Percentiles rank a stretch among this genome's conserved stretches.
These are phyloP conservation scores for Hebeloma cylindrosporum DNA, from an alignment of 768 basidiomycete species.

Conservation along the genomic window DNA sequence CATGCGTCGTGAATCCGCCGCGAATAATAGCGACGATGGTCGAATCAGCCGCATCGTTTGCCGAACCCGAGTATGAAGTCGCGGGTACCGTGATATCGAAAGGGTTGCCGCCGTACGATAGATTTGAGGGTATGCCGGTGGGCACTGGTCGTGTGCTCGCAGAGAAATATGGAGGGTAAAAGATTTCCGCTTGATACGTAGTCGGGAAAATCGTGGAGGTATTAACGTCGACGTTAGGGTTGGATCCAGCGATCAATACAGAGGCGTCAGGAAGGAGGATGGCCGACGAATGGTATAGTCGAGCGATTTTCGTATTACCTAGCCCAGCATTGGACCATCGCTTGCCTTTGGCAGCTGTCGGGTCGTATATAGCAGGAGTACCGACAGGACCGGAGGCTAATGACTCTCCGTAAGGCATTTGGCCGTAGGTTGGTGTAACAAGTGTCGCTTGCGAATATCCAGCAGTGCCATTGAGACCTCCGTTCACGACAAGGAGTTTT, in stretches of 20 bases:
- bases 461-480: conserved; percentile 87
- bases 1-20: conserved; percentile 81
- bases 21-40: conserved; percentile 77
- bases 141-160: conserved; percentile 68
- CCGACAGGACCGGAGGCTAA: conserved; percentile 79
- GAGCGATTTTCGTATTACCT: conserved; percentile 59
- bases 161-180: conserved; percentile 89
- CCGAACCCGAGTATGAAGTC: conserved; percentile 62
- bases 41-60: conserved; percentile 71
- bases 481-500: conserved; percentile 77
- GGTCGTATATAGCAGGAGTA: conserved; percentile 81
- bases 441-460: conserved; percentile 72
- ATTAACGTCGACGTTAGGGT: conserved; percentile 88
- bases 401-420: conserved; percentile 73
- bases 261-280: conserved; percentile 85
- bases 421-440: conserved; percentile 38
- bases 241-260: conserved; percentile 87
- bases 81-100: conserved; percentile 77
- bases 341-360: conserved; percentile 63
- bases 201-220: conserved; percentile 65
- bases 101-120: conserved; percentile 79
- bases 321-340: conserved; percentile 76
- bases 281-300: conserved; percentile 91
- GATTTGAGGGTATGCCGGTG: conserved; percentile 61
- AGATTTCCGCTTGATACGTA: conserved; percentile 80